These are phyloP conservation scores for Russula earlei DNA, from an alignment of 768 basidiomycete species.

Conservation along the genomic window DNA sequence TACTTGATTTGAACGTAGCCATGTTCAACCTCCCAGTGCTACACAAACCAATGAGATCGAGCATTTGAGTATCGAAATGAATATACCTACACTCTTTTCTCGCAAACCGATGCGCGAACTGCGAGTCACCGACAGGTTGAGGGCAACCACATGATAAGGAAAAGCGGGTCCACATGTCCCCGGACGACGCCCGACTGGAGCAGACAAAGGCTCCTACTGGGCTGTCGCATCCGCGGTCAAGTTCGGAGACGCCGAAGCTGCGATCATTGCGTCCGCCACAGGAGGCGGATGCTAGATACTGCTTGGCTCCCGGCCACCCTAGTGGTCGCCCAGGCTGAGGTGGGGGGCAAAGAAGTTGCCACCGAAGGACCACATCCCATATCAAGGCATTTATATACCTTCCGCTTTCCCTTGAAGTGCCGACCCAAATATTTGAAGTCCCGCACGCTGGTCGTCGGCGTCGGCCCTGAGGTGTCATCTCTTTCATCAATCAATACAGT, in stretches of 20 bases:
- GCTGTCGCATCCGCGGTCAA: no score
- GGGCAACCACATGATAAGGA: neutral
- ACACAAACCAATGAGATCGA: neutral
- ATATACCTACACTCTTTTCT: slow-evolving; percentile 9
- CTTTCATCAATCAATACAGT: no score
- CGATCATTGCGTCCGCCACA: no score
- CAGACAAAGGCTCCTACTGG: no score
- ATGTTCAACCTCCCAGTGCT: slow-evolving; percentile 11
- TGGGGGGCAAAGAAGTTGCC: neutral
- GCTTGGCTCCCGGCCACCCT: no score
- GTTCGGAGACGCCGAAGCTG: no score
- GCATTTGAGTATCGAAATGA: neutral
- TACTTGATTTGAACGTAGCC: slow-evolving; percentile 14
- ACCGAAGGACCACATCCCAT: neutral
- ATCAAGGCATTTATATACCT: neutral
- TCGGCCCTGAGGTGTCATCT: no score
- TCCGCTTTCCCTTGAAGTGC: neutral
- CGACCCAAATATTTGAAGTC: slow-evolving; percentile 11
- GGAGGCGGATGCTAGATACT: no score
- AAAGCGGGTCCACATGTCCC: neutral
- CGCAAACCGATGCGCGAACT: neutral
- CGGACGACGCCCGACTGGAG: neutral
- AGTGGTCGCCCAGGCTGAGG: slow-evolving; percentile 2
- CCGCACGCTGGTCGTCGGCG: no score
- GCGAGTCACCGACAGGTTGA: slow-evolving; percentile 13